Percentiles rank a stretch among this genome's conserved stretches.
Evolutionary conservation across 2,329 filamentous ascomycete genomes (phyloP).

Genomic region (Penicillium sp.): DNA sequence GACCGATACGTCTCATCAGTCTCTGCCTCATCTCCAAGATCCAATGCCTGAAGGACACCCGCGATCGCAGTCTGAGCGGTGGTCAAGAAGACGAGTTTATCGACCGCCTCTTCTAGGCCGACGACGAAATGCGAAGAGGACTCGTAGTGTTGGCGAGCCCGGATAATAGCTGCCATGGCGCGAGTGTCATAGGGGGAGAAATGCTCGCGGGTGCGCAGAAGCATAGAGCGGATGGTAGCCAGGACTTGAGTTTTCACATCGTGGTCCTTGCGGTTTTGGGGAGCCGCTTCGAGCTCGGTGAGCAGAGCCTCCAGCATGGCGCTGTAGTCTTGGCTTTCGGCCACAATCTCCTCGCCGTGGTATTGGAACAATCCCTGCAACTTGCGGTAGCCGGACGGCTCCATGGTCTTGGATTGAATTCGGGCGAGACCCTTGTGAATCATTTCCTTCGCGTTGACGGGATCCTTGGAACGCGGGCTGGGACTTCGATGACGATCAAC

Average conservation of each 20-base stretch:
- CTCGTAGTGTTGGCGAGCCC: constrained; percentile 40
- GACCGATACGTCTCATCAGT: constrained; percentile 34
- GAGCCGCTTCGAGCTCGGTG: constrained; percentile 37
- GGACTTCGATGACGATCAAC: constrained; percentile 38
- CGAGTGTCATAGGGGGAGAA: constrained; percentile 39
- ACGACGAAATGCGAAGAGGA: constrained; percentile 43
- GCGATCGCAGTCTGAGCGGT: constrained; percentile 26
- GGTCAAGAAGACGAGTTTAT: constrained; percentile 35
- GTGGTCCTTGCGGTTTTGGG: constrained; percentile 31
- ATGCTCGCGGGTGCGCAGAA: constrained; percentile 36
- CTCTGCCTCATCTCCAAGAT: constrained; percentile 32
- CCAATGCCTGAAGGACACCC: constrained; percentile 35
- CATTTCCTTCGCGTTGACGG: constrained; percentile 39
- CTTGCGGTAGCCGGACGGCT: constrained; percentile 46
- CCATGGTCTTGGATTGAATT: constrained; percentile 39
- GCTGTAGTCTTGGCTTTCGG: constrained; percentile 39
- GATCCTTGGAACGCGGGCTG: constrained; percentile 43
- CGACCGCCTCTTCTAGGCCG: constrained; percentile 42
- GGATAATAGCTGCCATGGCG: constrained; percentile 40
- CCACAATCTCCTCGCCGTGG: constrained; percentile 37
- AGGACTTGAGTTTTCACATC: constrained; percentile 48
- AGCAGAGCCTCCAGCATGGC: constrained; percentile 41
- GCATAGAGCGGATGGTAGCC: constrained; percentile 43
- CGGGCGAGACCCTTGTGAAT: constrained; percentile 40
- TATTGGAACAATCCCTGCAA: constrained; percentile 44